A percentile compares a stretch with the other conserved stretches of the same genome.
Conservation (phyloP, 2,329 filamentous ascomycete genomes). For the Aspergillus tubingensis region DNA sequence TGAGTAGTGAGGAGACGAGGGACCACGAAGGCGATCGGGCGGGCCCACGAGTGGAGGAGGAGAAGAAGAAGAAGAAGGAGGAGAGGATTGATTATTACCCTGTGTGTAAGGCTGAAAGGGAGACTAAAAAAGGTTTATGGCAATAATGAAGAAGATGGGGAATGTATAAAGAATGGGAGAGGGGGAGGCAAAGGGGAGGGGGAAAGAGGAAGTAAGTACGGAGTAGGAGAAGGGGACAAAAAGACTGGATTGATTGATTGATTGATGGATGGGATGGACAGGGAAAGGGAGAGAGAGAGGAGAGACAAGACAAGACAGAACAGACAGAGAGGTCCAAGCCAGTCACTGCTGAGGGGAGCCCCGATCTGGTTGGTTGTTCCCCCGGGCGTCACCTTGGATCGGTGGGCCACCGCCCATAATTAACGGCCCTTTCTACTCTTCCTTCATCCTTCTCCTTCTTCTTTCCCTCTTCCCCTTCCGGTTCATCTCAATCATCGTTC, state of each 20-base stretch:
- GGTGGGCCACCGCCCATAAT: neutral
- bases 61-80: no score
- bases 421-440: neutral
- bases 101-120: no score
- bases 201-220: no score
- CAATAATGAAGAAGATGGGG: no score
- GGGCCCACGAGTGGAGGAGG: no score
- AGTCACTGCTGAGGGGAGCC: constrained; percentile 10
- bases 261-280: no score
- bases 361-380: constrained; percentile 15
- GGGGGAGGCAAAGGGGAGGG: no score
- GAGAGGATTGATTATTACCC: no score
- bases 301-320: neutral
- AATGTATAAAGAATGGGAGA: no score
- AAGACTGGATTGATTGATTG: neutral
- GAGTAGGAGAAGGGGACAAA: neutral
- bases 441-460: neutral
- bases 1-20: neutral
- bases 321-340: neutral
- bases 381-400: neutral
- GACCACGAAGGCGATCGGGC: no score
- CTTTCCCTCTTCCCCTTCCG: neutral
- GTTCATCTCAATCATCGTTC: neutral
- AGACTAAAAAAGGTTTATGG: no score
- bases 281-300: no score